Base-by-base conservation (phyloP, 1,139 yeast species). In the Saccharomyces hybrid region DNA sequence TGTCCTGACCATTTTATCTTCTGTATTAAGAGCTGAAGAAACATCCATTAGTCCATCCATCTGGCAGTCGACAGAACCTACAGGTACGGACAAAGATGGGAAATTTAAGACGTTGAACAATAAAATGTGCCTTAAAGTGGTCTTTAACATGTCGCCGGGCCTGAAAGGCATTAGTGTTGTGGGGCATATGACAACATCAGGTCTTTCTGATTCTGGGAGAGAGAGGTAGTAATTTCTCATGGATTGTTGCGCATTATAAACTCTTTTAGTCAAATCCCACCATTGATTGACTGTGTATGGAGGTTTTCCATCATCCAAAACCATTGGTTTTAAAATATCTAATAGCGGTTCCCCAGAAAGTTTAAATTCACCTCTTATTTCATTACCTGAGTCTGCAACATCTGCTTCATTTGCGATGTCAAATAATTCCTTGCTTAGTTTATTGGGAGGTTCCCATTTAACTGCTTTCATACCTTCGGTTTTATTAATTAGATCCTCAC, bases 1-100 rank as follows among this genome's bases (percentile, higher is more conserved):
- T 11, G 65, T 56, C 60, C 67, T 66, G 32, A 65, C 61, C 7
- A 44, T 52, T 50, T 61, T 58, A 57, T 74, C 78, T 27, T 54
- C 55, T 1, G 58, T 63, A 53, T 59, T 64, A 1, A 58, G 53
- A n/a, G 73, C 72, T 8, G 56, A 61, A 13, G 62, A 58, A 49
- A 68, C 59, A 51, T 67, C 71, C 55, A 57, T 64, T 25, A 62
- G 51, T 9, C 57, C 56, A 57, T 76, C 85, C 4, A 73, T 57
- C 4, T 64, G 64, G 55, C 71, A 70, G 56, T 76, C 73, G 13
- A 79, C 82, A 42, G 69, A 67, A 4, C 80, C 73, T n/a, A 80
- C 77, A 0, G 85, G 86, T 56, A 81, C 68, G 1, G 76, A 72
- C 14, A 81, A 74, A 1, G 75, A 79, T 0, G 83, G 71, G 58